phyloP scores from a whole-genome alignment of 495 filamentous ascomycete species.

The Lophiostoma macrostomum region DNA sequence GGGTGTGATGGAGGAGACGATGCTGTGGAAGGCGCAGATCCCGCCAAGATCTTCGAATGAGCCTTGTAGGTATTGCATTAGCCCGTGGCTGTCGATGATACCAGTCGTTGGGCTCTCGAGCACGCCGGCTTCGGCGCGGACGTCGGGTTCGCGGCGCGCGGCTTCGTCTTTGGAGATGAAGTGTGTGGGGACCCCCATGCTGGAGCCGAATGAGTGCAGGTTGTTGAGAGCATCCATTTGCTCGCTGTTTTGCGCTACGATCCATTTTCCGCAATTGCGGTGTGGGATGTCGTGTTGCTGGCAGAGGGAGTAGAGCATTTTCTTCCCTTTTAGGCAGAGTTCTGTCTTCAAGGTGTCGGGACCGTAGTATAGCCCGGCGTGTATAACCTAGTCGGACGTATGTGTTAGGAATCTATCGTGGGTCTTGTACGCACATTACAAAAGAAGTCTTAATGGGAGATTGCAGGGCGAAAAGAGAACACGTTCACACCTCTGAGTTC shows the following conservation, averaged over 20 bases:
- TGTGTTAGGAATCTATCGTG: background rate
- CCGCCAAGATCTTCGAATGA: constrained; percentile 76
- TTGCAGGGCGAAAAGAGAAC: background rate
- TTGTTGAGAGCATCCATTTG: constrained; percentile 65
- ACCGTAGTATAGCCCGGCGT: constrained; percentile 93
- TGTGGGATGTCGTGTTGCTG: constrained; percentile 61
- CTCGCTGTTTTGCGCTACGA: constrained; percentile 75
- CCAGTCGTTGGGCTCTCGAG: constrained; percentile 82
- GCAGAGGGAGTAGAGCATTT: constrained; percentile 80
- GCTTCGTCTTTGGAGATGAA: constrained; percentile 65
- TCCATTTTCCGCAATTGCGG: constrained; percentile 83
- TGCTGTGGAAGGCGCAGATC: constrained; percentile 61
- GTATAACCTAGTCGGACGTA: constrained; percentile 86
- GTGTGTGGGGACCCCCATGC: constrained; percentile 68
- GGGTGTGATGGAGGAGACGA: constrained; percentile 58
- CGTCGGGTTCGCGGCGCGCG: constrained; percentile 64
- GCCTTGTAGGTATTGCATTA: constrained; percentile 77
- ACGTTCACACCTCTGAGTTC: constrained; percentile 69
- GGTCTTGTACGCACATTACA: background rate
- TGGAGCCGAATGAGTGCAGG: constrained; percentile 63
- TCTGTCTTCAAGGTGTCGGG: constrained; percentile 70
- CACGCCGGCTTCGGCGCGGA: constrained; percentile 65
- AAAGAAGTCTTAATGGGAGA: no score
- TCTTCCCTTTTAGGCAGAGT: constrained; percentile 74
- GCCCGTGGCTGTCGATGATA: constrained; percentile 81